Evolutionary conservation across 2,329 filamentous ascomycete genomes (phyloP).

Genomic region (Cercospora sesami): DNA sequence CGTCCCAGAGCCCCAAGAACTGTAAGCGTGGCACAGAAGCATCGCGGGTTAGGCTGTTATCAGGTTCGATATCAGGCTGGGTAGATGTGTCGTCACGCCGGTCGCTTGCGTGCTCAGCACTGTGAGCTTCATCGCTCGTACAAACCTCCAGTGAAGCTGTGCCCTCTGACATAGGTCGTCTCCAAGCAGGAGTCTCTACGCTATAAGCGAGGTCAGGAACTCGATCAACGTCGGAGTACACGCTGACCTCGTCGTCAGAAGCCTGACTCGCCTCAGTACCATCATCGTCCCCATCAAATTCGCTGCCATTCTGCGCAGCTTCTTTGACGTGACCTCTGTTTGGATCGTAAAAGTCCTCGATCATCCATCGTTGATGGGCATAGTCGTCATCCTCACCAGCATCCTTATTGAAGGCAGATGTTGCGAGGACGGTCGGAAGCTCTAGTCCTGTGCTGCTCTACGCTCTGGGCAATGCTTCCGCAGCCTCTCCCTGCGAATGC

Average conservation of each 20-base stretch:
- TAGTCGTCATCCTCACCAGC: conserved; percentile 5
- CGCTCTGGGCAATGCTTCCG: neutral
- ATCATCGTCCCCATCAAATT: neutral
- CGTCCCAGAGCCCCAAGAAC: neutral
- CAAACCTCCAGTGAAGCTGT: conserved; percentile 2
- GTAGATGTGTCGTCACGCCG: neutral
- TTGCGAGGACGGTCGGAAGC: conserved; percentile 1
- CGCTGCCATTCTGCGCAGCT: conserved; percentile 3
- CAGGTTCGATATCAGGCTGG: neutral
- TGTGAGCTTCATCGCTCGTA: neutral
- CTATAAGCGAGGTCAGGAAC: conserved; percentile 5
- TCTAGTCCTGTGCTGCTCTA: conserved; percentile 17
- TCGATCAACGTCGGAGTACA: neutral
- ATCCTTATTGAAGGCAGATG: neutral
- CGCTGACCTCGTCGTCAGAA: neutral
- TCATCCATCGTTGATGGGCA: conserved; percentile 13
- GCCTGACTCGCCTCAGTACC: neutral
- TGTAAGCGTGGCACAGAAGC: neutral
- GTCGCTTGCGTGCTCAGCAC: neutral
- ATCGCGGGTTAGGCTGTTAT: neutral
- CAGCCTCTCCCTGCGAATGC: neutral
- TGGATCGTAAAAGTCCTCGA: conserved; percentile 11
- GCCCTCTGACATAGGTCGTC: neutral
- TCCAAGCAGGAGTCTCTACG: neutral
- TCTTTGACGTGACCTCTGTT: neutral